A percentile compares a stretch with the other conserved stretches of the same genome.
Evolutionary conservation across 768 basidiomycete species (phyloP).

Genomic region (Termitomyces sp.): DNA sequence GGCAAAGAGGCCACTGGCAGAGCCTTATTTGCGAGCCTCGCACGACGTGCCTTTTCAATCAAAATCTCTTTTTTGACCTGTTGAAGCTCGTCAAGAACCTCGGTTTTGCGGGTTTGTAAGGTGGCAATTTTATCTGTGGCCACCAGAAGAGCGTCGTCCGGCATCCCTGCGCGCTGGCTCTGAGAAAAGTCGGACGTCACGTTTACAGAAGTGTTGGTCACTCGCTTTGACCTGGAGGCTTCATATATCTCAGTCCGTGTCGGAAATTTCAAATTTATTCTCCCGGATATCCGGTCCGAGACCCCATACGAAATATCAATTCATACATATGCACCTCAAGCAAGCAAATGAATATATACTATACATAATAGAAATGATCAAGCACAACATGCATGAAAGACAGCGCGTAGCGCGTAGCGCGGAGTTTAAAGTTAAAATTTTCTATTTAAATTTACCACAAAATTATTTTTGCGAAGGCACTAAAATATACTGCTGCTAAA

Average conservation of each 20-base stretch:
- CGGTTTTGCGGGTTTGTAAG: conserved; percentile 22
- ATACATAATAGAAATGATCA: not conserved
- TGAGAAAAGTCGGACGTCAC: not conserved
- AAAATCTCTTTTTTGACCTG: conserved; percentile 27
- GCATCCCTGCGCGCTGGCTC: not conserved
- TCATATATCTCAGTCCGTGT: not conserved
- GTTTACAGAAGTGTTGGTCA: not conserved
- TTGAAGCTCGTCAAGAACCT: conserved; percentile 28
- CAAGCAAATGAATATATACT: not conserved
- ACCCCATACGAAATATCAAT: too few species aligned
- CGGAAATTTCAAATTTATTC: not conserved
- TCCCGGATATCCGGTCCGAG: too few species aligned
- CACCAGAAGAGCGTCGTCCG: conserved; percentile 3
- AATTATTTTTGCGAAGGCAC: too few species aligned
- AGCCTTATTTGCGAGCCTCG: conserved; percentile 28
- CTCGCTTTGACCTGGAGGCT: not conserved
- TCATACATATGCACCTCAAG: not conserved
- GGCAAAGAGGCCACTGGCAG: conserved; percentile 32
- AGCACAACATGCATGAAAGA: not conserved
- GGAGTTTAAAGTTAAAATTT: too few species aligned
- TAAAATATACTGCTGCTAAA: too few species aligned
- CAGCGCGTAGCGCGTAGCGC: too few species aligned
- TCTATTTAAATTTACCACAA: too few species aligned
- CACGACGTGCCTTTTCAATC: conserved; percentile 24
- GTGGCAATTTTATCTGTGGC: conserved; percentile 16